A percentile compares a stretch with the other conserved stretches of the same genome.
phyloP scores from a whole-genome alignment of 1,139 yeast genomes.

The Sugiyamaella xylanicola region DNA sequence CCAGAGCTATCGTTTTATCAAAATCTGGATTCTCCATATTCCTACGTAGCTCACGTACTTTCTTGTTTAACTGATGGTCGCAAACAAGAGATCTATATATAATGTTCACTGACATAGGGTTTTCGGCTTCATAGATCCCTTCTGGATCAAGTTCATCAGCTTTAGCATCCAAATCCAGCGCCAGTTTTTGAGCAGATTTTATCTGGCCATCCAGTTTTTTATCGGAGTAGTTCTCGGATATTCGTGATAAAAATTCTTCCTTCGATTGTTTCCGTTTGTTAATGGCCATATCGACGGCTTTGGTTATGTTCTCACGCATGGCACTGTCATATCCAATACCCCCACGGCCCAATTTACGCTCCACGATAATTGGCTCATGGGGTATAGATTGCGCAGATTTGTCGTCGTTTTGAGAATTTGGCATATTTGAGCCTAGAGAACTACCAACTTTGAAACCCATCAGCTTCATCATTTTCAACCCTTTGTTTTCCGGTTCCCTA shows the following conservation, averaged over 20 bases:
- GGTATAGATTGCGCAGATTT: neutral
- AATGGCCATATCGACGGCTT: slow-evolving; percentile 12
- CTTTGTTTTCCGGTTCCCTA: slow-evolving; percentile 38
- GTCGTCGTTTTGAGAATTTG: too few species aligned
- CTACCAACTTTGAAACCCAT: slow-evolving; percentile 59
- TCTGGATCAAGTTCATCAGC: slow-evolving; percentile 20
- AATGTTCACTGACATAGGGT: slow-evolving; percentile 27
- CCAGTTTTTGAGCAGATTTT: slow-evolving; percentile 24
- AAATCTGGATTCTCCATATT: slow-evolving; percentile 9
- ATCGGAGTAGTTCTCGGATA: slow-evolving; percentile 16
- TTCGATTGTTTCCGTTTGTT: slow-evolving; percentile 21
- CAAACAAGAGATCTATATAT: slow-evolving; percentile 33
- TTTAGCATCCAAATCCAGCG: slow-evolving; percentile 26
- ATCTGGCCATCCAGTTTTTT: slow-evolving; percentile 21
- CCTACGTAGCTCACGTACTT: slow-evolving; percentile 9
- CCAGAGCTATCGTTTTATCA: neutral
- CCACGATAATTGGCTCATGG: slow-evolving; percentile 25
- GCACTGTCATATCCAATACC: slow-evolving; percentile 33
- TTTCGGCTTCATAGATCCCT: slow-evolving; percentile 17
- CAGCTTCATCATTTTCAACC: slow-evolving; percentile 54
- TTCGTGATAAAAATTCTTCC: slow-evolving; percentile 13
- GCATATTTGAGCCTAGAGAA: slow-evolving; percentile 47
- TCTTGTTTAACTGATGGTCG: slow-evolving; percentile 32
- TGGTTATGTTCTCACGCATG: slow-evolving; percentile 17
- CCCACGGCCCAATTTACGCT: slow-evolving; percentile 30